These are phyloP conservation scores for Apiospora aurea DNA, from an alignment of 2,329 filamentous ascomycete species.

Conservation along the genomic window DNA sequence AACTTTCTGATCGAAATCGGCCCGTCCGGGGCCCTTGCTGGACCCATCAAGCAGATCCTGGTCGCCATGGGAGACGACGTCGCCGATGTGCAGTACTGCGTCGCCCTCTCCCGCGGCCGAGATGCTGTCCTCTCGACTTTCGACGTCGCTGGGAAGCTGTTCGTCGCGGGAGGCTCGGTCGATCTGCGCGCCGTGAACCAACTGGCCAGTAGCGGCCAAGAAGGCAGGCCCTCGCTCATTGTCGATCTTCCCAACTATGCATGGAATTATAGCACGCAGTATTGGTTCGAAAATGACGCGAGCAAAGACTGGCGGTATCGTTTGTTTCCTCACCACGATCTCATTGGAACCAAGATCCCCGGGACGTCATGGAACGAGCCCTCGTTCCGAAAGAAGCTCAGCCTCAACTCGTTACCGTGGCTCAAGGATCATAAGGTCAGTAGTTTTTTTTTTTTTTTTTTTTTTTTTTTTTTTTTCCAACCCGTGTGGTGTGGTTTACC, in stretches of 20 bases:
- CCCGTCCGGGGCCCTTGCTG: conserved; percentile 33
- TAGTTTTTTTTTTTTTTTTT: too few species aligned
- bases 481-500: too few species aligned
- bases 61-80: too few species aligned
- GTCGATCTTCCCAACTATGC: conserved; percentile 38
- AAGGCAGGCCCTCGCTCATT: conserved; percentile 4
- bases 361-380: conserved; percentile 31
- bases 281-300: conserved; percentile 34
- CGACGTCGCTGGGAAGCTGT: conserved; percentile 34
- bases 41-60: conserved; percentile 35
- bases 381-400: conserved; percentile 35
- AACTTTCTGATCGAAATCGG: conserved; percentile 38
- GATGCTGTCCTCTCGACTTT: conserved; percentile 27
- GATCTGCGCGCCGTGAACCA: conserved; percentile 33
- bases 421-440: conserved; percentile 48
- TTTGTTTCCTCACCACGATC: conserved; percentile 31
- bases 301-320: conserved; percentile 35
- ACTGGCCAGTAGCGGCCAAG: neutral
- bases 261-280: conserved; percentile 36
- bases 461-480: too few species aligned
- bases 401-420: conserved; percentile 36
- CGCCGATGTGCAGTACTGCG: conserved; percentile 21
- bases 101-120: neutral
- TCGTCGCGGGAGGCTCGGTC: conserved; percentile 27
- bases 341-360: conserved; percentile 32